Base-by-base conservation (phyloP, 805 yeast genomes). In the Ogataea trehaloabstinens region DNA sequence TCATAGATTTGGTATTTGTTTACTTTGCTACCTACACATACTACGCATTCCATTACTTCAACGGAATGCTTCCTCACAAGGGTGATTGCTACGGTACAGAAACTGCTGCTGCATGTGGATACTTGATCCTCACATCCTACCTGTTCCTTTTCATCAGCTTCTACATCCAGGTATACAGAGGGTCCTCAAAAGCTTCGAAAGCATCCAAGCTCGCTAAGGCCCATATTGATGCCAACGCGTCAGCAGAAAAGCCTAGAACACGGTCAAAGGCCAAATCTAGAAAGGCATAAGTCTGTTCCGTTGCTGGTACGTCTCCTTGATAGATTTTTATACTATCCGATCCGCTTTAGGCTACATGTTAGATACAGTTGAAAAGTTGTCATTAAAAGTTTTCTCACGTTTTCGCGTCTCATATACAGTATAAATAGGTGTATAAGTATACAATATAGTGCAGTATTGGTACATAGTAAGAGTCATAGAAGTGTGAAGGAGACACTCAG, bases 11-110 rank as follows among this genome's bases (percentile, higher is more conserved):
- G 59, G 79, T 74, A 30, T 90, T 91, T 62, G 95, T 93, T 49
- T 93, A 89, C 73, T 89, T 86, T 65, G 96, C 96, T 36, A 84
- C 95, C 40, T 91, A 87, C 69, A 83, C 96, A 47, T 89, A 83
- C 70, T 88, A 85, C 52, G 90, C 93, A 28, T 71, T 71, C 61
- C 74, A 72, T 44, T 88, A 81, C 72, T 82, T 71, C 58, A 55
- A 63, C 34, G 70, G 73, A 38, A 53, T 67, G 45, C 64, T 90
- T 60, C 96, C 96, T 42, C 78, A 85, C 67, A 61, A 60, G 63
- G 91, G 96, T 49, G 79, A 83, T 56, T 91, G 99, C 68, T 77
- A 85, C 58, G 99, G 99, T 49, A 82, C 89, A 42, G 95, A 86
- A 68, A 76, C 78, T 53, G 98, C 99, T 46, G 99, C 98, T 38